These are phyloP conservation scores for Lactifluus hygrophoroides DNA, from an alignment of 768 basidiomycete genomes.

Conservation along the genomic window DNA sequence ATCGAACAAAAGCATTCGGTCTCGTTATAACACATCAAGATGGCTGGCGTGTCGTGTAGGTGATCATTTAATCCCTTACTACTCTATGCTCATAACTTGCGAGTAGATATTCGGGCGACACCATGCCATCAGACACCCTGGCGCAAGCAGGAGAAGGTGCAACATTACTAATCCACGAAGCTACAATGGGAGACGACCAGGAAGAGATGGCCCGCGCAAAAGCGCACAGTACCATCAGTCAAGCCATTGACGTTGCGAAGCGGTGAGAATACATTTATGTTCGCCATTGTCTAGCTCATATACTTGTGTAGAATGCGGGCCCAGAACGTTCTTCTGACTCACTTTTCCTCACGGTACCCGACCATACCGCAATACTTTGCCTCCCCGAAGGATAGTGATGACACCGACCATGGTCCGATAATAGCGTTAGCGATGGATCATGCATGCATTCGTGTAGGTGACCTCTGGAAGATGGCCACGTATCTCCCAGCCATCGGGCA, in stretches of 20 bases:
- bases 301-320: constrained; percentile 64
- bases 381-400: constrained; percentile 14
- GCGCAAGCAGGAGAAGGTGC: constrained; percentile 55
- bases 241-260: constrained; percentile 73
- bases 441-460: constrained; percentile 57
- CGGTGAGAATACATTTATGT: constrained; percentile 35
- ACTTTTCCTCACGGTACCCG: constrained; percentile 92
- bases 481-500: constrained; percentile 68
- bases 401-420: constrained; percentile 18
- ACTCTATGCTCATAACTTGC: constrained; percentile 17
- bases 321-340: constrained; percentile 79
- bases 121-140: constrained; percentile 63
- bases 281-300: not conserved
- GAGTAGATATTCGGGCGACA: constrained; percentile 88
- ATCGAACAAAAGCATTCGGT: constrained; percentile 19
- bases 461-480: constrained; percentile 79
- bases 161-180: constrained; percentile 88
- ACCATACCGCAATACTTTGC: constrained; percentile 50
- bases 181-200: constrained; percentile 84
- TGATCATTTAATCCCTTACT: not conserved
- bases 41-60: constrained; percentile 20
- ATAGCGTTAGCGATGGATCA: constrained; percentile 81
- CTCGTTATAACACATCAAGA: constrained; percentile 15
- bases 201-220: constrained; percentile 62
- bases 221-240: constrained; percentile 84